Evolutionary conservation across 176 grass and related monocot species (phyloP).

Genomic region (Cymbopogon citratus): DNA sequence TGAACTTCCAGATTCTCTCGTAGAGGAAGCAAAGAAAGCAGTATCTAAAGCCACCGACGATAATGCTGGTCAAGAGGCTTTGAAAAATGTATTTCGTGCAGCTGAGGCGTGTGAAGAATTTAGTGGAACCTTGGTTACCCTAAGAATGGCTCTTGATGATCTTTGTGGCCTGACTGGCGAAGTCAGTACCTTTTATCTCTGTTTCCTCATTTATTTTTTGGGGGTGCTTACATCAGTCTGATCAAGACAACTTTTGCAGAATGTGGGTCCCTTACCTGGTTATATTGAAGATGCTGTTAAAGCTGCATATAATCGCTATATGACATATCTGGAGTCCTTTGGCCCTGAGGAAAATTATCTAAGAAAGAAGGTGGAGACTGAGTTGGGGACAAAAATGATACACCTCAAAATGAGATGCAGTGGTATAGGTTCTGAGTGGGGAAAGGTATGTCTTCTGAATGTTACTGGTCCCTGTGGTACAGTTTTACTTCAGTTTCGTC

Average conservation of each 20-base stretch:
- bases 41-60: slow-evolving; percentile 68
- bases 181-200: slow-evolving; percentile 32
- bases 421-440: slow-evolving; percentile 87
- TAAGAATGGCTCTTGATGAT: slow-evolving; percentile 97
- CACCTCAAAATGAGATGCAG: slow-evolving; percentile 98
- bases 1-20: slow-evolving; percentile 66
- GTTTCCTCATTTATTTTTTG: background rate
- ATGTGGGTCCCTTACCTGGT: slow-evolving; percentile 67
- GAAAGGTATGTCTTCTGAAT: slow-evolving; percentile 45
- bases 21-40: slow-evolving; percentile 66
- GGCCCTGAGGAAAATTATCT: slow-evolving; percentile 63
- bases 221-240: slow-evolving; percentile 6
- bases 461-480: background rate
- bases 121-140: slow-evolving; percentile 54
- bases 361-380: slow-evolving; percentile 85
- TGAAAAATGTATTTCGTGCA: slow-evolving; percentile 71
- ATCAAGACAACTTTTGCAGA: slow-evolving; percentile 44
- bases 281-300: slow-evolving; percentile 86
- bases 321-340: slow-evolving; percentile 83
- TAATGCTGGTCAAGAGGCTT: slow-evolving; percentile 56
- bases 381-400: slow-evolving; percentile 96
- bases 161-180: slow-evolving; percentile 70
- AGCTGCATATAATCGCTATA: slow-evolving; percentile 71
- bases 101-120: slow-evolving; percentile 92
- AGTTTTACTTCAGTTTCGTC: background rate